Evolutionary conservation across 805 yeast species (phyloP), one percentile per base, ranked within the genome.

Genomic region (Hanseniaspora taiwanica): DNA sequence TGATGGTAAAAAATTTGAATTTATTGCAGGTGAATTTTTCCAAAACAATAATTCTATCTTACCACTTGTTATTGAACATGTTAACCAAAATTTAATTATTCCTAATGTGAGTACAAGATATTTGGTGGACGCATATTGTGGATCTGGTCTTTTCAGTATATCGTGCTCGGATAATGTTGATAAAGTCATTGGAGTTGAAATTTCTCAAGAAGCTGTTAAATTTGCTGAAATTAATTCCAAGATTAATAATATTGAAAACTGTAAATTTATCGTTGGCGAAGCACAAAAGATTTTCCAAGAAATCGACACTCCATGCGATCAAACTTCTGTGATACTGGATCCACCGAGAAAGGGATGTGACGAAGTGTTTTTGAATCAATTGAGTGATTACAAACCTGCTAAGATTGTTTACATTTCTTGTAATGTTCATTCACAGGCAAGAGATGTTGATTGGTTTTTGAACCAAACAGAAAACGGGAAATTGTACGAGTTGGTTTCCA

Each of bases 291-390:
- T 91, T 44, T 91, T 91, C 59, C 81, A 71, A 38, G 74, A 75
- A 42, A 81, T 82, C 45, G 80, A 78, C 45, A 74, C 85, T 3
- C 93, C 94, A 6, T 68, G 73, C 29, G 74, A 71, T 36, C 65
- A 77, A 50, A 91, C 97, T 0, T 76, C 94, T 9, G 91, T 91
- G 27, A 86, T 91, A 43, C 72, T 91, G 52, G 98, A 91, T 59
- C 98, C 98, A 3, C 95, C 97, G 34, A 76, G 98, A 58, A 91
- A 89, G 59, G 98, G 98, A 2, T 89, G 97, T 60, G 96, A 87
- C 58, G 81, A 77, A 39, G 75, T 76, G 8, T 91, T 91, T 55
- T 66, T 91, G 60, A 76, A 79, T 48, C 98, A 91, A 63, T 66
- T 91, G 42, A 72, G 91, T 17, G 83, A 68, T 17, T 91, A 82